Evolutionary conservation across 805 yeast species (phyloP), one percentile per base, ranked within the genome.

Genomic region (Clavispora asparagi): DNA sequence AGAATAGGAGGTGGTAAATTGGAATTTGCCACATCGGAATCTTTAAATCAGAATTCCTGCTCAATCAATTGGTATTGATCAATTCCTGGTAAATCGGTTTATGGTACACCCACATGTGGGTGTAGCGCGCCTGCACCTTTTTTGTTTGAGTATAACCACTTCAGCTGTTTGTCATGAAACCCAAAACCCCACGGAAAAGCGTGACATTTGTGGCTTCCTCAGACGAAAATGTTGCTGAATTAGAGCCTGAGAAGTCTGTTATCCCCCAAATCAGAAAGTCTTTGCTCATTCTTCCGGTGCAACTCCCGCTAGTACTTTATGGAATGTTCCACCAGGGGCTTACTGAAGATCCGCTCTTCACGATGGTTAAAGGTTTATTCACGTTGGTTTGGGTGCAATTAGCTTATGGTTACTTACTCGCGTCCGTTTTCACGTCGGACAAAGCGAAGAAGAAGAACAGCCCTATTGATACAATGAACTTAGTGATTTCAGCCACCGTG

Each of bases 321-420:
- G 63, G 59, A 8, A 61, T 70, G 64, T 68, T 67, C 51, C 38
- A 54, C 26, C 39, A 48, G 19, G 74, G 72, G 9, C 50, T 71
- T 14, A 60, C 67, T 0, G 43, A 49, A 9, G 45, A 65, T 39
- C 57, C 62, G 12, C 50, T 47, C 26, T 46, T 41, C 1, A 51
- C 57, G 1, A 54, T 71, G 58, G 44, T 54, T 6, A 53, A 54
- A 47, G 68, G 73, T 1, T 55, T 63, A 2, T 26, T 60, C 9
- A 51, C 54, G 5, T 55, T 67, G 19, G 16, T 63, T 2, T 54
- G 58, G 6, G 14, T 57, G 6, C 69, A 66, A 44, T 32, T 57
- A 1, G 50, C 53, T 7, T 64, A 68, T 49, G 53, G 54, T 6
- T 41, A 33, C 31, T 17, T 50, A 16, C 43, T 53, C 11, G 40